phyloP scores from a whole-genome alignment of 441 rosid species.

The Erodium moschatum region DNA sequence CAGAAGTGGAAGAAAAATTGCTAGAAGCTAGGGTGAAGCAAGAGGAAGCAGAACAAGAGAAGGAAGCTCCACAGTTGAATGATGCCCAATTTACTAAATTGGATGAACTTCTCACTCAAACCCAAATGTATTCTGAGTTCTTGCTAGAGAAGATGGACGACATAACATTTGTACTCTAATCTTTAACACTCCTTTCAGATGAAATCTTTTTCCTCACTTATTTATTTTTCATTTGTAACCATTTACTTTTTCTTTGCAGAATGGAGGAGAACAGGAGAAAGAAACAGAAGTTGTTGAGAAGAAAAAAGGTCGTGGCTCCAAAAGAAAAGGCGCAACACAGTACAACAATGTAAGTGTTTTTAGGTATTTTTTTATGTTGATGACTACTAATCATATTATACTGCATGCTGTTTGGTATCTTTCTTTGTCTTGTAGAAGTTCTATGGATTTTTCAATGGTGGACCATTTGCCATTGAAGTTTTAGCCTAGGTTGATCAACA shows the following conservation, averaged over 20 bases:
- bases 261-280: slow-evolving; percentile 40
- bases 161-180: slow-evolving; percentile 43
- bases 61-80: slow-evolving; percentile 23
- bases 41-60: slow-evolving; percentile 30
- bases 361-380: no score
- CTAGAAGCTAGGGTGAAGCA: slow-evolving; percentile 40
- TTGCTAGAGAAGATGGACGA: slow-evolving; percentile 86
- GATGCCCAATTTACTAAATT: slow-evolving; percentile 54
- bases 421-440: no score
- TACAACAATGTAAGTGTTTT: slow-evolving; percentile 46
- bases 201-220: no score
- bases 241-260: slow-evolving; percentile 30
- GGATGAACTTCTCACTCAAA: slow-evolving; percentile 80
- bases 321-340: slow-evolving; percentile 57
- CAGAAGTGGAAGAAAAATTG: slow-evolving; percentile 59
- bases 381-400: no score
- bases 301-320: slow-evolving; percentile 56
- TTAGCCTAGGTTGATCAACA: no score
- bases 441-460: no score
- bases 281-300: slow-evolving; percentile 25
- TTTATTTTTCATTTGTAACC: no score
- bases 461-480: no score
- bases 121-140: slow-evolving; percentile 75
- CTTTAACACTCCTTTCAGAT: slow-evolving; percentile 13
- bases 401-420: no score